These are phyloP conservation scores for Ascomycota sp. DNA, from an alignment of 2,329 filamentous ascomycete genomes.

Conservation along the genomic window DNA sequence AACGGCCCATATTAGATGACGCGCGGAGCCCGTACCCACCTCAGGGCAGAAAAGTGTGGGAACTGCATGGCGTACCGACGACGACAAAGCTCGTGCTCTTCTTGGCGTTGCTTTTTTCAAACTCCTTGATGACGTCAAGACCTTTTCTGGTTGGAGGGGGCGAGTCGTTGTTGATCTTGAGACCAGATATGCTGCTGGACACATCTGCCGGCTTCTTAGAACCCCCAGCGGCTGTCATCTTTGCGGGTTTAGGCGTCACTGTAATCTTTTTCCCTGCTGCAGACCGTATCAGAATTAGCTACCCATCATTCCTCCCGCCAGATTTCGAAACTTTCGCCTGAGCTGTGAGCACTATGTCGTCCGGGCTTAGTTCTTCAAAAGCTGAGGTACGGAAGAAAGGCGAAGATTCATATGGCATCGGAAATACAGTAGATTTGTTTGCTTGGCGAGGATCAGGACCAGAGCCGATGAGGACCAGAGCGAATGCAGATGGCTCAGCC, in stretches of 20 bases:
- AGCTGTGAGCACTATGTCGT: slow-evolving; percentile 72
- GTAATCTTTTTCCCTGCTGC: slow-evolving; percentile 33
- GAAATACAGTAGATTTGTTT: slow-evolving; percentile 13
- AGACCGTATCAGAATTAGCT: slow-evolving; percentile 29
- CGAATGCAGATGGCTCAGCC: slow-evolving; percentile 32
- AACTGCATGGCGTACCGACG: slow-evolving; percentile 41
- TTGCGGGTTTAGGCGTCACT: slow-evolving; percentile 13
- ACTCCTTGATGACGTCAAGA: slow-evolving; percentile 66
- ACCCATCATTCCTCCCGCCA: slow-evolving; percentile 25
- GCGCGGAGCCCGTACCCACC: too few species aligned
- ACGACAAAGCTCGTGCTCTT: slow-evolving; percentile 80
- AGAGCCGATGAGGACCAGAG: slow-evolving; percentile 28
- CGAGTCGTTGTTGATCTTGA: slow-evolving; percentile 28
- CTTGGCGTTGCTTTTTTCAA: slow-evolving; percentile 54
- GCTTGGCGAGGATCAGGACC: slow-evolving; percentile 9
- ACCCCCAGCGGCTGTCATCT: slow-evolving; percentile 16
- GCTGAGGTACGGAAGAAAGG: slow-evolving; percentile 32
- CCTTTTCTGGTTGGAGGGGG: slow-evolving; percentile 53
- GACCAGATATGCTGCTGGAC: slow-evolving; percentile 11
- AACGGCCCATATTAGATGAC: background rate
- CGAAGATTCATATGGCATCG: slow-evolving; percentile 29
- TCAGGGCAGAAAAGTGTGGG: too few species aligned
- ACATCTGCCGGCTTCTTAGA: slow-evolving; percentile 7
- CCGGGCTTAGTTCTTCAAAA: slow-evolving; percentile 75
- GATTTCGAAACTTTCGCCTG: slow-evolving; percentile 71